Percentiles rank a stretch among this genome's conserved stretches.
These are phyloP conservation scores for Neopestalotiopsis clavispora DNA, from an alignment of 2,329 filamentous ascomycete species.

Conservation along the genomic window DNA sequence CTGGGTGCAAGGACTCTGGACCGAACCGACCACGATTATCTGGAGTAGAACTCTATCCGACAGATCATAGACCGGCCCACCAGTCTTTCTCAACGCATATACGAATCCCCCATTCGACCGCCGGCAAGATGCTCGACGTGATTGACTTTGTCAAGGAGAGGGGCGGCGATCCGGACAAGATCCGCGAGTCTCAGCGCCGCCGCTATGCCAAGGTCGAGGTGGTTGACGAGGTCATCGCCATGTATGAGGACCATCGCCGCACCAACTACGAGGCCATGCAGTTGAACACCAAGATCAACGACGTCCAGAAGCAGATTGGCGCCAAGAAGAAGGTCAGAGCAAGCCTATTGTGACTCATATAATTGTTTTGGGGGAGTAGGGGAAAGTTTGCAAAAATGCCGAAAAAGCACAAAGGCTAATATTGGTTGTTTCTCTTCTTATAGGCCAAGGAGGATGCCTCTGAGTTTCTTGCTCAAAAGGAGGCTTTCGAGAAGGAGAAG, in stretches of 20 bases:
- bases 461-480: constrained; percentile 80
- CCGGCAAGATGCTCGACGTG: constrained; percentile 70
- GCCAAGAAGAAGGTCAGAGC: constrained; percentile 79
- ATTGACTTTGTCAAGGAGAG: constrained; percentile 83
- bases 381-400: neutral
- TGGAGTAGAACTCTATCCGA: neutral
- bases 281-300: constrained; percentile 84
- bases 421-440: neutral
- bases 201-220: constrained; percentile 80
- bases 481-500: constrained; percentile 79
- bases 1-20: neutral
- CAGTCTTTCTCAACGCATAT: neutral
- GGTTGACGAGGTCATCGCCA: constrained; percentile 87
- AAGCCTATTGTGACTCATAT: neutral
- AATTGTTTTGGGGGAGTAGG: neutral
- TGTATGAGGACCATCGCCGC: constrained; percentile 85
- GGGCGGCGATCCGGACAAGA: constrained; percentile 88
- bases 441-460: constrained; percentile 85
- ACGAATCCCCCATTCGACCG: neutral
- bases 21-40: neutral
- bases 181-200: constrained; percentile 87
- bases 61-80: neutral
- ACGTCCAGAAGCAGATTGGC: constrained; percentile 86
- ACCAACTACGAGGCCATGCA: constrained; percentile 81
- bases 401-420: neutral